Percentiles rank a stretch among this genome's conserved stretches.
Conservation (phyloP, 2,329 filamentous ascomycete genomes). For the Anthostomella pinea region DNA sequence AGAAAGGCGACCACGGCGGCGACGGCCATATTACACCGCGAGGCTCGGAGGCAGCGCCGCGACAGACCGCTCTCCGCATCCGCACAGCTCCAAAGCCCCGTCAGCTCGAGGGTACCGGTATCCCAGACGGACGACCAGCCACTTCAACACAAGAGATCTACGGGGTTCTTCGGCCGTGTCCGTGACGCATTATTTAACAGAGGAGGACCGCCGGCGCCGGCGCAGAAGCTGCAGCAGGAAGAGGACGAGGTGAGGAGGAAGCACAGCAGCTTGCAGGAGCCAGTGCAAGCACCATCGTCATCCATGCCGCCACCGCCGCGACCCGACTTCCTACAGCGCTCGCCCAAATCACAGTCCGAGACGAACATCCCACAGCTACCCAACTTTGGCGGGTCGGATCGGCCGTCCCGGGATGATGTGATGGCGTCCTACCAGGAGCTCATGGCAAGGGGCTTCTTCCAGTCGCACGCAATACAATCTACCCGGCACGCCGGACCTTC, state of each 20-base stretch:
- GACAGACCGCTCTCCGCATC: slow-evolving; percentile 23
- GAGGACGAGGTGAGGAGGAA: slow-evolving; percentile 19
- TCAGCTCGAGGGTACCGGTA: no score
- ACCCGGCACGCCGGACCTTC: slow-evolving; percentile 42
- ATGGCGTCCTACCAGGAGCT: slow-evolving; percentile 55
- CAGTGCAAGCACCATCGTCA: no score
- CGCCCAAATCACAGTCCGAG: slow-evolving; percentile 27
- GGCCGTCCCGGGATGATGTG: slow-evolving; percentile 48
- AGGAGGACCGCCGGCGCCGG: slow-evolving; percentile 4
- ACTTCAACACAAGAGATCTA: slow-evolving; percentile 26
- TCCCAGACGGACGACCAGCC: no score
- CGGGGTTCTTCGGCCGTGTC: slow-evolving; percentile 30
- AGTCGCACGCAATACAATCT: slow-evolving; percentile 55
- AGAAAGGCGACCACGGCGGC: slow-evolving; percentile 1
- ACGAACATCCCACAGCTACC: slow-evolving; percentile 13
- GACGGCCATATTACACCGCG: not conserved
- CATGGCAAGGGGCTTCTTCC: slow-evolving; percentile 57
- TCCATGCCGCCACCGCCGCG: slow-evolving; percentile 12
- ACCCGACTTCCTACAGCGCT: slow-evolving; percentile 15
- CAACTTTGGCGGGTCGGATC: slow-evolving; percentile 18
- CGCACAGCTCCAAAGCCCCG: slow-evolving; percentile 13
- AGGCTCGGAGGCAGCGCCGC: slow-evolving; percentile 14
- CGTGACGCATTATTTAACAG: slow-evolving; percentile 26
- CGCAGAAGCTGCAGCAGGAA: slow-evolving; percentile 15
- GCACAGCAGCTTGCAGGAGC: slow-evolving; percentile 31